A percentile compares a stretch with the other conserved stretches of the same genome.
phyloP scores from a whole-genome alignment of 2,329 filamentous ascomycete species.

The Penicillium fuscoglaucum region DNA sequence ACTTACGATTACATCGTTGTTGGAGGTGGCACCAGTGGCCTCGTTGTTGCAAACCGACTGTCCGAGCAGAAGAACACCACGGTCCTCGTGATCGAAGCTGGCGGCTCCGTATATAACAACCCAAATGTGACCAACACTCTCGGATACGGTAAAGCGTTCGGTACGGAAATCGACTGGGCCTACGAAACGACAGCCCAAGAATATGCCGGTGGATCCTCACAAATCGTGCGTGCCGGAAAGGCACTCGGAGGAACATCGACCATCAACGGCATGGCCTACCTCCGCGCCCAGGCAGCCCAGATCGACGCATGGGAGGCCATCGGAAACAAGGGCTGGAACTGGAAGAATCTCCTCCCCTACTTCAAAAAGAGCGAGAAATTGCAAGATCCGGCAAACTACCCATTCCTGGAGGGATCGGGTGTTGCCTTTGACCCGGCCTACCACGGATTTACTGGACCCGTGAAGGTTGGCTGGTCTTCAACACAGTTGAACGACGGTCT shows the following conservation, averaged over 20 bases:
- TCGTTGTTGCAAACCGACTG: constrained; percentile 37
- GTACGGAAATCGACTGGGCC: constrained; percentile 43
- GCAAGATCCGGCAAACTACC: constrained; percentile 19
- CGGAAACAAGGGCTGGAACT: constrained; percentile 35
- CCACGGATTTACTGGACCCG: constrained; percentile 30
- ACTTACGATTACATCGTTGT: constrained; percentile 36
- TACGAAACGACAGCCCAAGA: constrained; percentile 43
- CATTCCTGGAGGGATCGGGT: constrained; percentile 23
- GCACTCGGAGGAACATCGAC: constrained; percentile 46
- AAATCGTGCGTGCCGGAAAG: constrained; percentile 43
- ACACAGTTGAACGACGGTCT: constrained; percentile 22
- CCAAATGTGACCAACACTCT: constrained; percentile 29
- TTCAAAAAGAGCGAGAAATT: constrained; percentile 32
- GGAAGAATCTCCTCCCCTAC: constrained; percentile 33
- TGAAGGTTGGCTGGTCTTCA: constrained; percentile 29
- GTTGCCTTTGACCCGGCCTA: constrained; percentile 25
- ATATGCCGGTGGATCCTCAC: constrained; percentile 31
- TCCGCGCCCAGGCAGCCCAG: constrained; percentile 37
- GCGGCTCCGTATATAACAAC: constrained; percentile 30
- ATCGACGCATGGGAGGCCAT: constrained; percentile 39
- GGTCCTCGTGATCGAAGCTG: constrained; percentile 35
- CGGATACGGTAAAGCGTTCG: constrained; percentile 30
- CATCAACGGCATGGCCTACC: constrained; percentile 47
- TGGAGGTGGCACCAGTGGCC: constrained; percentile 37
- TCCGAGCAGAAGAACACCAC: constrained; percentile 30